A percentile compares a stretch with the other conserved stretches of the same genome.
Evolutionary conservation across 495 filamentous ascomycete species (phyloP).

Genomic region (Penicillium chermesinum): DNA sequence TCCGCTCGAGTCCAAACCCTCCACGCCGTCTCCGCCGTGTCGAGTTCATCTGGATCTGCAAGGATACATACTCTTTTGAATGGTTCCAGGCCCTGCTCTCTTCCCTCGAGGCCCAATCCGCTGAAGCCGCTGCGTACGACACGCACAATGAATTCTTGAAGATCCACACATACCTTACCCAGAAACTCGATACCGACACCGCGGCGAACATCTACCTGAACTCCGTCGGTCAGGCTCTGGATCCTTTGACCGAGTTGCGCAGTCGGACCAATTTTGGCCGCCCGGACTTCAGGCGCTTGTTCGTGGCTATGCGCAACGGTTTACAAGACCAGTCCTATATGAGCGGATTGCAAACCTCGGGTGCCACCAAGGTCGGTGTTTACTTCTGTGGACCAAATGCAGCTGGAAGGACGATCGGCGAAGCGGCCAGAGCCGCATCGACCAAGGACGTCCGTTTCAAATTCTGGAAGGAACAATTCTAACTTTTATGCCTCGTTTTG

Average conservation of each 20-base stretch:
- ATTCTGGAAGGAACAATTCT: slow-evolving; percentile 98
- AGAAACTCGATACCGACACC: slow-evolving; percentile 84
- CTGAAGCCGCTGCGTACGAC: slow-evolving; percentile 60
- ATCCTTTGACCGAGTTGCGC: slow-evolving; percentile 88
- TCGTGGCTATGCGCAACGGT: slow-evolving; percentile 80
- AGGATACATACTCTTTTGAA: slow-evolving; percentile 91
- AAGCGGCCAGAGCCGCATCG: slow-evolving; percentile 66
- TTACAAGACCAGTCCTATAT: slow-evolving; percentile 83
- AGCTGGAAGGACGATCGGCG: slow-evolving; percentile 79
- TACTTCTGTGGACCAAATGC: slow-evolving; percentile 92
- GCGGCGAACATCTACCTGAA: slow-evolving; percentile 96
- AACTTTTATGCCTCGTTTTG: slow-evolving; percentile 6
- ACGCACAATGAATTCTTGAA: slow-evolving; percentile 81
- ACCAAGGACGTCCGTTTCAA: slow-evolving; percentile 80
- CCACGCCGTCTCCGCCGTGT: slow-evolving; percentile 85
- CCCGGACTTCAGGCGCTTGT: slow-evolving; percentile 81
- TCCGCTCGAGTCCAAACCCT: slow-evolving; percentile 78
- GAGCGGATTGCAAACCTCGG: slow-evolving; percentile 61
- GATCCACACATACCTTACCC: slow-evolving; percentile 97
- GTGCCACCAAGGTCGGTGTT: slow-evolving; percentile 83
- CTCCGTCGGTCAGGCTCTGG: slow-evolving; percentile 76
- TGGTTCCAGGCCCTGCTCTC: slow-evolving; percentile 96
- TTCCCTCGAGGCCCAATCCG: slow-evolving; percentile 83
- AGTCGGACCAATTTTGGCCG: slow-evolving; percentile 91
- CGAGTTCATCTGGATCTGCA: slow-evolving; percentile 99